Evolutionary conservation across 805 yeast species (phyloP), one percentile per base, ranked within the genome.

Genomic region (Lipomyces spencermartinsiae): DNA sequence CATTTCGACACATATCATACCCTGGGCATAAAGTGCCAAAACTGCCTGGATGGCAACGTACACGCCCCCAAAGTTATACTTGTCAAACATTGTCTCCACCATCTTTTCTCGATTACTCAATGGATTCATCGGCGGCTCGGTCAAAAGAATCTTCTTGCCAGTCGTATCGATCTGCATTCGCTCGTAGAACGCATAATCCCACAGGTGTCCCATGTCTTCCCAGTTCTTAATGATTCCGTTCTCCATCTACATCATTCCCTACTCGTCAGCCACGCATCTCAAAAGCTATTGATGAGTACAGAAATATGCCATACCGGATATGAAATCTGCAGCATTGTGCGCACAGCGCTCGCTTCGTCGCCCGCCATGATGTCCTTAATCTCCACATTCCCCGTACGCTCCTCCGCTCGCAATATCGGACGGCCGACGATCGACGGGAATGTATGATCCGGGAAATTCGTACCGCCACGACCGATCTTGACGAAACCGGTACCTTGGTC

Each of bases 61-160:
- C 9, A 93, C 97, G 22, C 97, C 97, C 51, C 94, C 92, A 78
- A 93, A 91, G 67, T 89, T 86, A 80, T 93, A 93, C 77, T 89
- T 89, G 78, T 93, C 98, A 80, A 93, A 92, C 94, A 93, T 91
- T 25, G 91, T 91, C 71, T 91, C 92, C 76, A 93, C 91, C 97
- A 93, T 93, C 64, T 85, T 85, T 78, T 92, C 97, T 77, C 98
- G 85, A 79, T 93, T 94, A 76, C 89, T 89, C 76, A 91, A 80
- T 37, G 98, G 99, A 78, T 95, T 95, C 95, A 95, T 90, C 70
- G 99, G 99, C 22, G 99, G 98, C 82, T 95, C 99, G 0, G 99
- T 95, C 70, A 95, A 83, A 73, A 95, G 83, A 58, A 95, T 87
- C 79, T 94, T 94, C 74, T 87, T 85, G 60, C 93, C 96, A n/a